These are phyloP conservation scores for Bipolaris sorokiniana DNA, from an alignment of 2,329 filamentous ascomycete species.

Conservation along the genomic window DNA sequence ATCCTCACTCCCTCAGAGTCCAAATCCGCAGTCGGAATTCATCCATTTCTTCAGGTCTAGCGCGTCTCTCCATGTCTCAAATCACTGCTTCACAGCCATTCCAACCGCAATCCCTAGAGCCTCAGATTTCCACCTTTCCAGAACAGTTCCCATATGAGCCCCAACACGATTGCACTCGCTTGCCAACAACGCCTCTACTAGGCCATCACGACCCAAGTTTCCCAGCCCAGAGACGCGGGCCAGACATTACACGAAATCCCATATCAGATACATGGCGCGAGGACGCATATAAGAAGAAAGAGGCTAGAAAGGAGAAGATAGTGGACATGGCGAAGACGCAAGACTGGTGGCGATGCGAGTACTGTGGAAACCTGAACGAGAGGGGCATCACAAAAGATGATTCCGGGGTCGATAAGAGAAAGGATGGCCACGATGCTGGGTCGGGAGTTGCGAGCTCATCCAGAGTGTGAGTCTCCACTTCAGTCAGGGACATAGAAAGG, in stretches of 20 bases:
- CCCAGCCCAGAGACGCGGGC: constrained; percentile 6
- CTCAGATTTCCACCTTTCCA: constrained; percentile 5
- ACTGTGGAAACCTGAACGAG: constrained; percentile 10
- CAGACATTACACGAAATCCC: constrained; percentile 8
- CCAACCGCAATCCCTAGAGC: neutral
- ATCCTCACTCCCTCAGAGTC: neutral
- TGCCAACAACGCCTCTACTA: constrained; percentile 4
- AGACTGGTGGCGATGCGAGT: constrained; percentile 13
- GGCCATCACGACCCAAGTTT: constrained; percentile 5
- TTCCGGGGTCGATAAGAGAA: too few species aligned
- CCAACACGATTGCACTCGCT: constrained; percentile 4
- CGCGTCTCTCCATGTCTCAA: neutral
- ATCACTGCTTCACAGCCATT: neutral
- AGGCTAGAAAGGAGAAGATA: constrained; percentile 2
- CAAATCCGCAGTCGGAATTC: constrained; percentile 1
- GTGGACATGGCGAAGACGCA: constrained; percentile 3
- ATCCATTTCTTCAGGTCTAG: constrained; percentile 5
- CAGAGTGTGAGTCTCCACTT: neutral
- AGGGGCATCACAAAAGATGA: neutral
- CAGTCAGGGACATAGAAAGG: neutral
- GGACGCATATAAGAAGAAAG: constrained; percentile 11
- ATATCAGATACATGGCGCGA: constrained; percentile 14
- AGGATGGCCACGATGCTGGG: neutral
- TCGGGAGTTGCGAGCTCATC: neutral
- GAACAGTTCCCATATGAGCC: constrained; percentile 3